phyloP scores from a whole-genome alignment of 2,329 filamentous ascomycete species.

The Exutisphaerella laricina region DNA sequence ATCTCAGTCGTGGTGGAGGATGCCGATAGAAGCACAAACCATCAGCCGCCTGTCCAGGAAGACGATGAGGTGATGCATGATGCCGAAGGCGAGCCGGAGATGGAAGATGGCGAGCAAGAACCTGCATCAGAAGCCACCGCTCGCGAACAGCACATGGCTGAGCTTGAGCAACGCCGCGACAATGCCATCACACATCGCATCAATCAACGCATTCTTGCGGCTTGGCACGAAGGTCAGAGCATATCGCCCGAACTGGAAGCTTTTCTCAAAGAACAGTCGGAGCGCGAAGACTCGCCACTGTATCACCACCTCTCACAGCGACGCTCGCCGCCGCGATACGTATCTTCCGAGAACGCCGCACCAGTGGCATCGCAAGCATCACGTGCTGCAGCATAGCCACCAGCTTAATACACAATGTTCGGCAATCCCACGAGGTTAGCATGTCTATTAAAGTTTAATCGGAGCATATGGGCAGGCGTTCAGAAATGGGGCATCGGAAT shows the following conservation, averaged over 20 bases:
- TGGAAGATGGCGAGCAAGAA: conserved; percentile 13
- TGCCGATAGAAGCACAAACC: conserved; percentile 16
- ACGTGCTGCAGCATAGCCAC: conserved; percentile 22
- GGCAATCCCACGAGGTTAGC: not conserved
- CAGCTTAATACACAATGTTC: too few relatives aligned
- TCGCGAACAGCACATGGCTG: conserved; percentile 23
- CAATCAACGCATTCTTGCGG: conserved; percentile 30
- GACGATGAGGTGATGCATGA: conserved; percentile 27
- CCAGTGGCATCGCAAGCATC: conserved; percentile 17
- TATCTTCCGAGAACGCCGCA: conserved; percentile 15
- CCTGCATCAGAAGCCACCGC: conserved; percentile 21
- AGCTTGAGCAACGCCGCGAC: conserved; percentile 25
- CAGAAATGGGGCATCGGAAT: not conserved
- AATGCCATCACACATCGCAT: conserved; percentile 20
- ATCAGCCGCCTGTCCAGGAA: conserved; percentile 19
- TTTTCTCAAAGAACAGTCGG: conserved; percentile 33
- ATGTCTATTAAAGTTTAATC: too few relatives aligned
- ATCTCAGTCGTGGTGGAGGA: conserved; percentile 31
- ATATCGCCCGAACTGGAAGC: conserved; percentile 33
- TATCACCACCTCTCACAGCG: conserved; percentile 13
- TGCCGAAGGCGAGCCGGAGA: conserved; percentile 15
- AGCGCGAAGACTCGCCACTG: conserved; percentile 25
- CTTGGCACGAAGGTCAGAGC: conserved; percentile 29
- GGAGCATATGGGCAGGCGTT: not conserved
- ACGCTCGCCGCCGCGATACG: conserved; percentile 14